Base-by-base conservation (phyloP, 805 yeast genomes). In the Candida coquimbonensis region DNA sequence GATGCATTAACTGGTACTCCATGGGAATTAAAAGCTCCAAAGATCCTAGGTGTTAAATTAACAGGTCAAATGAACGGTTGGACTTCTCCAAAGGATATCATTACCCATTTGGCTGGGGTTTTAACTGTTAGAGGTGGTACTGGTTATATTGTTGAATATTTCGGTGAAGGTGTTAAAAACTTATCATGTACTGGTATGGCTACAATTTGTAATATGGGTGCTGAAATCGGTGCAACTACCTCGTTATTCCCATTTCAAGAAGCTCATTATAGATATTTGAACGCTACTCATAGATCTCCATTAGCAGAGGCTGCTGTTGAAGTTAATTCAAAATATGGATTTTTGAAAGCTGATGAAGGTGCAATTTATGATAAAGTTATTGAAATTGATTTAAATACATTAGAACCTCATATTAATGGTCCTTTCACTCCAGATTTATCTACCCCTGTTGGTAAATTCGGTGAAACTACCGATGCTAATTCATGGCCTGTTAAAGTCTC, bases 131-230 rank as follows among this genome's bases (percentile, higher is more conserved):
- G 93, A 70, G 99, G 99, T 67, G 99, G 99, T 67, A 93, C 99
- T 45, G 98, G 98, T 53, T 81, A 74, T 66, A 89, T 93, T 61
- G 90, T 93, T 43, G 99, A 93, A 72, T 93, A 93, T 73, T 91
- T 87, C 62, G 99, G 99, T 63, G 88, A 82, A 45, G 99, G 99
- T 72, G 95, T 89, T 39, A 73, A 82, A 51, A 72, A 84, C 45
- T 78, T 93, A 60, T 83, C 95, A 24, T 88, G 96, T 73, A 93
- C 99, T 33, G 99, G 99, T 73, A 93, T 93, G 99, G 99, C 96
- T 51, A 93, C 99, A 50, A 91, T 93, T 66, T 91, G 98, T 78
- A 93, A 93, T 70, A 93, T 93, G 99, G 99, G 99, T 65, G 99
- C 99, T 45, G 99, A 93, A 72, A 89, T 93, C 48, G 99, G 99